Base-by-base conservation (phyloP, 2,329 filamentous ascomycete species). In the Aureobasidium sp. region DNA sequence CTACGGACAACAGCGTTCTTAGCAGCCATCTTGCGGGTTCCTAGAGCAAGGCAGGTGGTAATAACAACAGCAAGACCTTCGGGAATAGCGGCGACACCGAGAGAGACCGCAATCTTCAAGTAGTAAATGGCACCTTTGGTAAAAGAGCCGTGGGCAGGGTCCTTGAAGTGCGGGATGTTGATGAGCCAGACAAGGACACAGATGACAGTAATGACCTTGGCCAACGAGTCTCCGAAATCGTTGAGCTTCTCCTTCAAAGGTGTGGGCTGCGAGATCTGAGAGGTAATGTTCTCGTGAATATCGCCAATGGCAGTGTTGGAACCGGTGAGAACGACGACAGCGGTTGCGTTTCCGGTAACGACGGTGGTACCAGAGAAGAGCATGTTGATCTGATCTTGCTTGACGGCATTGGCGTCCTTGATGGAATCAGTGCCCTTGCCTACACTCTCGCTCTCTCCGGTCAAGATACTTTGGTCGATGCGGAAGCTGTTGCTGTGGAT, bases 71-170 rank as follows among this genome's bases (percentile, higher is more conserved):
- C 93, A 40, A 98, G 80, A 70, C 94, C 93, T 74, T 98, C 93
- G 0, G 93, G 93, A 65, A 98, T 98, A 60, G 94, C 93, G 41
- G 93, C 93, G 37, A 98, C 93, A 71, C 93, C 94, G 32, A 98
- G 86, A 45, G 93, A 98, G 37, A 98, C 94, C 37, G 93, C 93
- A 67, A 98, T 98, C 79, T 98, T 98, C 64, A 98, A 82, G 71
- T 98, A 98, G 79, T 98, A 98, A 65, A 98, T 97, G 56, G 93
- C 93, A 56, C 93, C 93, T 76, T 97, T 98, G 59, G 88, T 81
- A 85, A 90, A 96, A 29, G 62, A 66, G 63, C 93, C 93, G 63
- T 96, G 91, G 60, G 87, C 86, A 24, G 90, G 89, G 65, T 98
- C 93, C 66, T 83, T 93, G 78, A 98, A 98, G 75, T 98, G 89